Base-by-base conservation (phyloP, 441 rosid genomes). In the Pelargonium australe region DNA sequence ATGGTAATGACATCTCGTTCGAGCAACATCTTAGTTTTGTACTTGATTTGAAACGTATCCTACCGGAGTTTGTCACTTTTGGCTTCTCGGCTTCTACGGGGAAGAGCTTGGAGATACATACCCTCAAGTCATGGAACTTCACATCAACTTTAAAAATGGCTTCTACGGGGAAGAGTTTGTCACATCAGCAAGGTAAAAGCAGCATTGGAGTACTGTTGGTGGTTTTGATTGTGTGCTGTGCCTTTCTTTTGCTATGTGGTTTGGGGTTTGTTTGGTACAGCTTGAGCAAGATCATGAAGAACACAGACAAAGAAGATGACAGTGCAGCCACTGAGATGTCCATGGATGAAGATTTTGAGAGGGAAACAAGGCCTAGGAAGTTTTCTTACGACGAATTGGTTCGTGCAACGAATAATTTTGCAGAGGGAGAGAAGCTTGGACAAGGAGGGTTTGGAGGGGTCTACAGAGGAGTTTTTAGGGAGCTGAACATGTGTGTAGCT, bases 321-420 rank as follows among this genome's bases (percentile, higher is more conserved):
- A 28, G 34, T 28, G 34, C 34, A 28, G 34, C 34, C 61, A 17
- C 9, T 62, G 41, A 66, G 0, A 28, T 44, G 13, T 9, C 12
- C 12, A 19, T 76, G 4, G 71, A 73, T 2, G 80, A 77, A 11
- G 84, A 79, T 34, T 71, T 83, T 1, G 81, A 80, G 73, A 75
- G 74, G 72, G 79, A 86, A 9, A 82, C 85, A 0, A 89, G 89
- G 28, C 92, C 88, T 1, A 81, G 78, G 66, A 83, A 75, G 31
- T 80, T 85, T 69, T 65, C 84, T 19, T 80, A 73, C 37, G 41
- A 74, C 12, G 80, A 83, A 17, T 79, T 85, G 25, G 71, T 65
- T 25, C 70, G 47, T 0, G 82, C 89, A 44, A 80, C 87, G 2
- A 82, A 63, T 60, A 70, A 77, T 73, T 85, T 85, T 72, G 72